These are phyloP conservation scores for Gloeopeniophorella convolvens DNA, from an alignment of 768 basidiomycete genomes.

Conservation along the genomic window DNA sequence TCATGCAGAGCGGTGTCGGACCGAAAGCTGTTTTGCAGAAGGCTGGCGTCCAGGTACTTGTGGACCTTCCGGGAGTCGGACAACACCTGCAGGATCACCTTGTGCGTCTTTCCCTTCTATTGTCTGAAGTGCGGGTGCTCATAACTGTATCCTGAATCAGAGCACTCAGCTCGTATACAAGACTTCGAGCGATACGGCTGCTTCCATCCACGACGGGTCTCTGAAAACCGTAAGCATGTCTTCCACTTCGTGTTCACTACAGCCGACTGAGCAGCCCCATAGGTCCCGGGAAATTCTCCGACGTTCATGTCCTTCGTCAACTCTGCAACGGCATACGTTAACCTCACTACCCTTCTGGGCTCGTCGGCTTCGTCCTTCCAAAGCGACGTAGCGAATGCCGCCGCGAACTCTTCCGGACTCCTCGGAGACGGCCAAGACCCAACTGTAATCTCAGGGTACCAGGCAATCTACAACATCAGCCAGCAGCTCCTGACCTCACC, in stretches of 20 bases:
- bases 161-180: conserved; percentile 34
- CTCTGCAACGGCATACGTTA: conserved; percentile 56
- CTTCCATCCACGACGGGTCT: conserved; percentile 16
- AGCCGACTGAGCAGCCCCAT: neutral
- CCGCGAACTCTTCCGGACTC: conserved; percentile 29
- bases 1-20: conserved; percentile 55
- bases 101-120: conserved; percentile 22
- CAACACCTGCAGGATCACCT: conserved; percentile 54
- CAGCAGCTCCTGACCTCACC: conserved; percentile 34
- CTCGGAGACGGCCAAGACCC: conserved; percentile 40
- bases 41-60: conserved; percentile 38
- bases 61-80: conserved; percentile 54
- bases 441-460: conserved; percentile 47
- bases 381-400: conserved; percentile 28
- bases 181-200: conserved; percentile 34
- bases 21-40: conserved; percentile 43
- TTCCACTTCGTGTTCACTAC: neutral
- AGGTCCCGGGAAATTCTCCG: conserved; percentile 22
- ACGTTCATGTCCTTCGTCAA: conserved; percentile 53
- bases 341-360: conserved; percentile 41
- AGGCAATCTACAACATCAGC: conserved; percentile 45
- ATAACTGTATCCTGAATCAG: too few species aligned
- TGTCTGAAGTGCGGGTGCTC: too few species aligned
- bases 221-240: neutral
- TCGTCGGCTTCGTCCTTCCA: conserved; percentile 29